These are phyloP conservation scores for Lanmaoa pseudosensibilis DNA, from an alignment of 768 basidiomycete species.

Conservation along the genomic window DNA sequence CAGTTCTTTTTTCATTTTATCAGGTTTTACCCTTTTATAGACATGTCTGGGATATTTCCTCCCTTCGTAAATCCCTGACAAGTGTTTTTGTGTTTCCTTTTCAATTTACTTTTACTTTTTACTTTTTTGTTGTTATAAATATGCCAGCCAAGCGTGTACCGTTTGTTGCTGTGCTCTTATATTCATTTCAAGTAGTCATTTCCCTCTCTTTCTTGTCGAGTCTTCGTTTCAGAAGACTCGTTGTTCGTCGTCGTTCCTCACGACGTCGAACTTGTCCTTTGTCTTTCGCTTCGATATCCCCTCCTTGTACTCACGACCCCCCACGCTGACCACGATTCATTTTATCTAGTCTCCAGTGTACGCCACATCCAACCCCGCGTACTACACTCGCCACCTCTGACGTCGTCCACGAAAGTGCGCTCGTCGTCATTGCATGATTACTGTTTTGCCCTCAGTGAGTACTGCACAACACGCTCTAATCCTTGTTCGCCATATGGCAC, in stretches of 20 bases:
- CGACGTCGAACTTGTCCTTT: constrained; percentile 19
- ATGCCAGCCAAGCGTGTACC: constrained; percentile 15
- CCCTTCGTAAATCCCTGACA: not conserved
- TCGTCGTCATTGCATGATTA: constrained; percentile 42
- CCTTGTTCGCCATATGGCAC: constrained; percentile 7
- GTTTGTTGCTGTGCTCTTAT: constrained; percentile 34
- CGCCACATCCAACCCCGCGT: constrained; percentile 37
- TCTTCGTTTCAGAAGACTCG: constrained; percentile 28
- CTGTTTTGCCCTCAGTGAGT: constrained; percentile 40
- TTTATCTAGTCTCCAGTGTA: constrained; percentile 26
- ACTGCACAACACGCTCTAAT: constrained; percentile 1
- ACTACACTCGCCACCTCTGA: constrained; percentile 27
- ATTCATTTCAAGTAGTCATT: constrained; percentile 26
- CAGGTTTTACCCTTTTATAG: constrained; percentile 13
- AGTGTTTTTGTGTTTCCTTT: constrained; percentile 5
- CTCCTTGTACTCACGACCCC: constrained; percentile 33
- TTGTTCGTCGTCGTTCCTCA: constrained; percentile 21
- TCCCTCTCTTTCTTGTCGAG: constrained; percentile 26
- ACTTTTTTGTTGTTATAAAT: constrained; percentile 14
- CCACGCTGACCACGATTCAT: constrained; percentile 42
- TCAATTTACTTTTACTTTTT: constrained; percentile 8
- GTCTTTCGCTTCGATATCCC: constrained; percentile 24
- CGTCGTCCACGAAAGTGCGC: constrained; percentile 41
- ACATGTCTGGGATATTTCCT: constrained; percentile 13
- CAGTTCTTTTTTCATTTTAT: constrained; percentile 10